phyloP scores from a whole-genome alignment of 2,329 filamentous ascomycete species.

The Aureobasidium melanogenum region DNA sequence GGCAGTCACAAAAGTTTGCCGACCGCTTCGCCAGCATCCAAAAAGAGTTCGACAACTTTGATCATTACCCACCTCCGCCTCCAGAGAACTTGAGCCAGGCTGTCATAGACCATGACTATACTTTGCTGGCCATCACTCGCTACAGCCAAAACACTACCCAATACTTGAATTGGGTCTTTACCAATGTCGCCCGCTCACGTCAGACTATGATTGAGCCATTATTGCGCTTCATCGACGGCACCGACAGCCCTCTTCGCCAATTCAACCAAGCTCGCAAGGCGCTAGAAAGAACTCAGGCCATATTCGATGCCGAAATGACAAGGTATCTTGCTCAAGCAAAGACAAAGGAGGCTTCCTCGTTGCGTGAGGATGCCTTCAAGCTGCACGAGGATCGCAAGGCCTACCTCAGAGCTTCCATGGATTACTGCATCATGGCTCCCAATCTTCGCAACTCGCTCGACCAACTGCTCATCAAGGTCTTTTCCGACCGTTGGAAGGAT shows the following conservation, averaged over 20 bases:
- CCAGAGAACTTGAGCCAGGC: conserved; percentile 68
- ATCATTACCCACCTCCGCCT: conserved; percentile 68
- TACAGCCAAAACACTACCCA: conserved; percentile 80
- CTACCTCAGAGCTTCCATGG: conserved; percentile 86
- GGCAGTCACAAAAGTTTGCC: conserved; percentile 52
- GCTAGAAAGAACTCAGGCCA: conserved; percentile 72
- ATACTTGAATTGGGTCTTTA: conserved; percentile 72
- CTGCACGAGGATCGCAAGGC: conserved; percentile 85
- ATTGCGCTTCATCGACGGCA: conserved; percentile 64
- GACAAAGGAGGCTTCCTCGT: conserved; percentile 81
- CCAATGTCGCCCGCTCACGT: conserved; percentile 70
- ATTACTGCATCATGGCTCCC: conserved; percentile 82
- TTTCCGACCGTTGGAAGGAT: conserved; percentile 80
- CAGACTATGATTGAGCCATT: conserved; percentile 72
- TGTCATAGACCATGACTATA: conserved; percentile 91
- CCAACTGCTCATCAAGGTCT: conserved; percentile 74
- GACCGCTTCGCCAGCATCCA: conserved; percentile 57
- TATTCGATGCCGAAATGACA: conserved; percentile 71
- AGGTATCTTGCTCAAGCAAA: conserved; percentile 81
- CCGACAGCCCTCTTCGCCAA: conserved; percentile 67
- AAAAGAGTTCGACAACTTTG: conserved; percentile 61
- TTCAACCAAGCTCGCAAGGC: conserved; percentile 77
- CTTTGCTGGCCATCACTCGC: conserved; percentile 72
- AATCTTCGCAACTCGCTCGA: conserved; percentile 79
- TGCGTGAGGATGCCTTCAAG: conserved; percentile 92